Base-by-base conservation (phyloP, 1,284 basidiomycete species). In the Phlebopus sp. region DNA sequence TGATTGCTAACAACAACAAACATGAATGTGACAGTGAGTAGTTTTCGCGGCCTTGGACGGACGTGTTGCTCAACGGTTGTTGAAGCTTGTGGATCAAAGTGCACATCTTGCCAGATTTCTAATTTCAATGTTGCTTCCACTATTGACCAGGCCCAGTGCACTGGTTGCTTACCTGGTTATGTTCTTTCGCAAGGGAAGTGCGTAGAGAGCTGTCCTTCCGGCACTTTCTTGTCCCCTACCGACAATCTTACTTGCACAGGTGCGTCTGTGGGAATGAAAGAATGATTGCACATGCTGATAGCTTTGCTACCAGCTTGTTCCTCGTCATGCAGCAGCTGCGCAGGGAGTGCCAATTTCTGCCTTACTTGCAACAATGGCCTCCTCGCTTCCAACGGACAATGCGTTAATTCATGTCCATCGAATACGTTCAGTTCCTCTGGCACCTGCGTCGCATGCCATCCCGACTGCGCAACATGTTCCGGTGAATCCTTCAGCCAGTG, bases 1-100 rank as follows among this genome's bases (percentile, higher is more conserved):
- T 88, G 50, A 77, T 92, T 35, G 87, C 81, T n/a, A 86, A 92
- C 57, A 90, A 90, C 57, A 77, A 79, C 58, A 92, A 91, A 69
- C 71, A 78, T 18, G 78, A 82, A 55, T 92, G 90, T 59, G 88
- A 92, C 59, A 77, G 89, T 90, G 59, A 63, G 86, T 76, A 46
- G 23, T 30, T 42, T 43, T 32, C 7, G 37, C 47, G 29, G 14
- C 18, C 45, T 14, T 37, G 47, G 15, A 23, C 10, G 47, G 15
- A 23, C 10, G 30, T 38, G n/a, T 35, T 5, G n/a, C 27, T 29
- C 27, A 29, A 23, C 49, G 4, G 49, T 3, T 25, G 34, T 4
- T 1, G 17, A 19, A 89, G 86, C 76, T 47, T 91, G 88, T 65
- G 85, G 88, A 6, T 71, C 84, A 1, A 88, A 86, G 63, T 92